Percentiles rank a stretch among this genome's conserved stretches.
Evolutionary conservation across 2,329 filamentous ascomycete species (phyloP).

Genomic region (Pochonia chlamydosporia): DNA sequence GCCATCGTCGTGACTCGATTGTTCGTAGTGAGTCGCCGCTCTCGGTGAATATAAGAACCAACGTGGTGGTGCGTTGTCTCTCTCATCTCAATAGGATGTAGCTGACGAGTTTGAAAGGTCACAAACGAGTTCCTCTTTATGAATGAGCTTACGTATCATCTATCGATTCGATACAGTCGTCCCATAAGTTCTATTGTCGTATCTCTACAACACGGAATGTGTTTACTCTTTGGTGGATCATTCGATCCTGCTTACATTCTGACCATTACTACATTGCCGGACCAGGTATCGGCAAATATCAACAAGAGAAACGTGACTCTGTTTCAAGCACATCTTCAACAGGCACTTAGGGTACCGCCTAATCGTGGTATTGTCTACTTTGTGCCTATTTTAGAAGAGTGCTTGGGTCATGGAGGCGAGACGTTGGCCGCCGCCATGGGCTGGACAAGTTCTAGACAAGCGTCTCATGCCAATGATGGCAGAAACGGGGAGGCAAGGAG

Average conservation of each 20-base stretch:
- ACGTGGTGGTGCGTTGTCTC: conserved; percentile 20
- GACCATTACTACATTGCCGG: conserved; percentile 64
- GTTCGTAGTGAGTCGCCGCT: conserved; percentile 2
- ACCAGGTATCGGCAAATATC: conserved; percentile 62
- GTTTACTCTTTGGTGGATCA: conserved; percentile 67
- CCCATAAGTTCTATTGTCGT: conserved; percentile 70
- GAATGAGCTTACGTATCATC: conserved; percentile 64
- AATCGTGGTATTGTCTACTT: conserved; percentile 71
- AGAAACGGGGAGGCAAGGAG: background rate
- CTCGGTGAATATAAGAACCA: conserved; percentile 21
- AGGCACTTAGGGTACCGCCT: conserved; percentile 59
- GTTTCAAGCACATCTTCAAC: conserved; percentile 69
- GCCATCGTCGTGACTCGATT: background rate
- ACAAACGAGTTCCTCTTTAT: conserved; percentile 71
- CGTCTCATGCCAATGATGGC: background rate
- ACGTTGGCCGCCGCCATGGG: conserved; percentile 58
- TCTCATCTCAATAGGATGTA: background rate
- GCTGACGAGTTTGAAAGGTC: conserved; percentile 42
- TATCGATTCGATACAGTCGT: conserved; percentile 71
- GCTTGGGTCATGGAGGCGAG: conserved; percentile 63
- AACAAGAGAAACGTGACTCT: conserved; percentile 79
- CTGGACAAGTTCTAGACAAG: background rate
- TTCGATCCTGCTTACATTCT: conserved; percentile 77
- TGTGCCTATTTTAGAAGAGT: conserved; percentile 62
- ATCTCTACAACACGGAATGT: conserved; percentile 67